phyloP scores from a whole-genome alignment of 2,329 filamentous ascomycete genomes.

The Fusarium verrucosum region DNA sequence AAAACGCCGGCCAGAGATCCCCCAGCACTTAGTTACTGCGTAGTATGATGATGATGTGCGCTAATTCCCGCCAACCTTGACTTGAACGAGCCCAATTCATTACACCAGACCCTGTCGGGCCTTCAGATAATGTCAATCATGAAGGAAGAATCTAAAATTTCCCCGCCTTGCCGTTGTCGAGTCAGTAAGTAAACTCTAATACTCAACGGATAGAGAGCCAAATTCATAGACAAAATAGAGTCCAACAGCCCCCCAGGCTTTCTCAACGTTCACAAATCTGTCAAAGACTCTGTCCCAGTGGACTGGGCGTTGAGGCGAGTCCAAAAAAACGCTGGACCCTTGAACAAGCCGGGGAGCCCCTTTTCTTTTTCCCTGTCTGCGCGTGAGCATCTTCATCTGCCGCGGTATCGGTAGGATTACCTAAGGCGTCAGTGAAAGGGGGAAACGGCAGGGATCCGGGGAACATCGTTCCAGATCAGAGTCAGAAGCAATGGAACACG shows the following conservation, averaged over 20 bases:
- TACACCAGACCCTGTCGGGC: conserved; percentile 11
- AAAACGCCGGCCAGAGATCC: conserved; percentile 11
- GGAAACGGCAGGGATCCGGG: conserved; percentile 18
- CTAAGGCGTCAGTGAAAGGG: conserved; percentile 28
- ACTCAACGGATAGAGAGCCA: background rate
- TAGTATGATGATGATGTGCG: conserved; percentile 36
- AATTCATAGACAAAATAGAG: background rate
- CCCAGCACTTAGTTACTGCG: too few species aligned
- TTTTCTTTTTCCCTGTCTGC: conserved; percentile 13
- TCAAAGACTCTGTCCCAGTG: conserved; percentile 15
- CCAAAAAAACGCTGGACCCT: conserved; percentile 15
- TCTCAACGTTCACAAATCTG: conserved; percentile 1
- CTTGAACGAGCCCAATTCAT: conserved; percentile 15
- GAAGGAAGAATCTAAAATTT: background rate
- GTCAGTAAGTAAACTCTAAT: conserved; percentile 30
- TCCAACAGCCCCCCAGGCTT: background rate
- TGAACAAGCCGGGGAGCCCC: conserved; percentile 27
- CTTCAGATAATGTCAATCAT: conserved; percentile 1
- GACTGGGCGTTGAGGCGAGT: conserved; percentile 34
- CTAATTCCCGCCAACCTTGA: conserved; percentile 29
- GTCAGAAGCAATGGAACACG: conserved; percentile 26
- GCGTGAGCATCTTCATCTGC: conserved; percentile 38
- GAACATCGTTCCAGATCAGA: conserved; percentile 31
- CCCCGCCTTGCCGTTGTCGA: conserved; percentile 16
- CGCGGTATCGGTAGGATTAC: conserved; percentile 18